phyloP scores from a whole-genome alignment of 345 rosid genomes.

The Sonneratia caseolaris region DNA sequence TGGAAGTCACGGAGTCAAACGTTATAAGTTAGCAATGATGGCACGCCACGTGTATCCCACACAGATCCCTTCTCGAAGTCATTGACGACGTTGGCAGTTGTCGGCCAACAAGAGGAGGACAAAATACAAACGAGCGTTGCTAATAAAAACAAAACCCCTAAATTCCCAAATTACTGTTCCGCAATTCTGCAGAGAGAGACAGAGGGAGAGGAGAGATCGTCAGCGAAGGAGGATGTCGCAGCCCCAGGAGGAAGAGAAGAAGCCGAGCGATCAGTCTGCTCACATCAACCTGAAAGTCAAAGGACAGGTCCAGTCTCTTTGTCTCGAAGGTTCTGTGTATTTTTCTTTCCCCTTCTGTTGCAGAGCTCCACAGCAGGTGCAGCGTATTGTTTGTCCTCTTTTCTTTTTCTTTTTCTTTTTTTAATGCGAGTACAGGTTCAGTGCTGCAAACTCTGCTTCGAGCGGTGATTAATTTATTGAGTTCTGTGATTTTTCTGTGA shows the following conservation, averaged over 20 bases:
- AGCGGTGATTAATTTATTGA: background rate
- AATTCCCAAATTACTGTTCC: background rate
- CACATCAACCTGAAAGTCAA: constrained; percentile 87
- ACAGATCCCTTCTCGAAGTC: background rate
- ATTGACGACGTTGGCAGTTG: background rate
- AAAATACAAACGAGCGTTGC: background rate
- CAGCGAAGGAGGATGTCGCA: background rate
- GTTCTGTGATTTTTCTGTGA: background rate
- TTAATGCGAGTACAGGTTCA: background rate
- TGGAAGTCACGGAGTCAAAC: too few relatives aligned
- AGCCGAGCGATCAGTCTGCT: constrained; percentile 58
- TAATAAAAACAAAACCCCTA: background rate
- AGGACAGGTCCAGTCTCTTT: constrained; percentile 57
- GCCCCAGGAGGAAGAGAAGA: constrained; percentile 35
- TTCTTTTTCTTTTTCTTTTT: background rate
- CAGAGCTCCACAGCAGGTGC: background rate
- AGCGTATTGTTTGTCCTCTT: background rate
- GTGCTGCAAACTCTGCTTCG: background rate
- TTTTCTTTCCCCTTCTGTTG: background rate
- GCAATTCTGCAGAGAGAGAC: background rate
- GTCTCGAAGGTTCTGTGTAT: background rate
- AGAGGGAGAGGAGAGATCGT: background rate
- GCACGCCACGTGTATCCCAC: background rate
- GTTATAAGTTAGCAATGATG: background rate
- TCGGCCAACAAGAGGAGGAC: background rate